Conservation (phyloP, 176 grass and related monocot species). For the Aegilops umbellulata region DNA sequence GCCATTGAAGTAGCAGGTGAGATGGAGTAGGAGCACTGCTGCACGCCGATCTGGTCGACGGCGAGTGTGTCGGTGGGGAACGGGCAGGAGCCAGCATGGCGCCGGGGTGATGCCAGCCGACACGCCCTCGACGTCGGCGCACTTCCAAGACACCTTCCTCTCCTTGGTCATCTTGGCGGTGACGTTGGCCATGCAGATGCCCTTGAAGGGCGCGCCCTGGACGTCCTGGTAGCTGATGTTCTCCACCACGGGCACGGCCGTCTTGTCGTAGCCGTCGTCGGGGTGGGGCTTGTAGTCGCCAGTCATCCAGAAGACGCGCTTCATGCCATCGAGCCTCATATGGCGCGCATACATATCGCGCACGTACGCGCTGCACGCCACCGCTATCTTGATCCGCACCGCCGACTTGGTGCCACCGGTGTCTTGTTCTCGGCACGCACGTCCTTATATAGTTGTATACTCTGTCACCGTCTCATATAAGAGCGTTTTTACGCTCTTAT, state of each 20-base stretch:
- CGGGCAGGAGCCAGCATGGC: slow-evolving; percentile 47
- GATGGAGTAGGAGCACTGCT: slow-evolving; percentile 51
- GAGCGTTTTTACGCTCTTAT: too few relatives aligned
- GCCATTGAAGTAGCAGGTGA: too few relatives aligned
- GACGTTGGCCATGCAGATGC: slow-evolving; percentile 83
- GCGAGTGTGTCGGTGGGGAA: slow-evolving; percentile 51
- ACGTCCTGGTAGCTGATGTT: slow-evolving; percentile 85
- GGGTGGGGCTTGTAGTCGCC: slow-evolving; percentile 55
- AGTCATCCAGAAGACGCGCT: slow-evolving; percentile 94
- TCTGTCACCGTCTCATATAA: too few relatives aligned
- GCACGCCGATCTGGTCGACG: slow-evolving; percentile 47
- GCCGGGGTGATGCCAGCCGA: background rate
- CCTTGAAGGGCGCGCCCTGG: slow-evolving; percentile 34
- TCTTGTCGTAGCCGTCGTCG: slow-evolving; percentile 44
- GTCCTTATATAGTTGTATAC: too few relatives aligned
- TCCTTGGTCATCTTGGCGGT: slow-evolving; percentile 52
- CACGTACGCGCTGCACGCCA: too few relatives aligned
- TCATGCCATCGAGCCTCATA: slow-evolving; percentile 51
- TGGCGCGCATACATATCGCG: too few relatives aligned
- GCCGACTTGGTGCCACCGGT: too few relatives aligned
- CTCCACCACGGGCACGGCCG: slow-evolving; percentile 55
- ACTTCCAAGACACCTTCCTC: slow-evolving; percentile 67
- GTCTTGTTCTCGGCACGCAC: too few relatives aligned
- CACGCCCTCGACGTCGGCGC: slow-evolving; percentile 69
- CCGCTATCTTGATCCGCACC: too few relatives aligned